phyloP scores from a whole-genome alignment of 192 early-diverging fungal species.

The Podila epigama region DNA sequence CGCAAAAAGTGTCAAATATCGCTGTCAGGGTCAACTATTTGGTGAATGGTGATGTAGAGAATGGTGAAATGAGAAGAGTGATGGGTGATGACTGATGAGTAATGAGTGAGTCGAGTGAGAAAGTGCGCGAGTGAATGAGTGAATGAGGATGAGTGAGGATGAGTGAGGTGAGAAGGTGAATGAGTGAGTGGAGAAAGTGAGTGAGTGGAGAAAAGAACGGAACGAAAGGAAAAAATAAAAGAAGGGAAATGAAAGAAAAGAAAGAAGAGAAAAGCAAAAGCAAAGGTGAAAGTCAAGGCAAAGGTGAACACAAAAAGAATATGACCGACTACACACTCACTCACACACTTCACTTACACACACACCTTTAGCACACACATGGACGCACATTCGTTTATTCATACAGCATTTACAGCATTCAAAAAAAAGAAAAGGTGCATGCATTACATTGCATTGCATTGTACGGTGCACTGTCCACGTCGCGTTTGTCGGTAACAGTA shows the following conservation, averaged over 20 bases:
- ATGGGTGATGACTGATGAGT: too few species aligned
- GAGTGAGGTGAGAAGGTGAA: not conserved
- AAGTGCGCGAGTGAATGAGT: not conserved
- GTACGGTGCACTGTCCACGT: too few species aligned
- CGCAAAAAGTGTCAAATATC: too few species aligned
- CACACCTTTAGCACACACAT: too few species aligned
- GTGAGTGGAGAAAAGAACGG: not conserved
- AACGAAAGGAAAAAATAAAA: not conserved
- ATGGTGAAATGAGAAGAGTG: not conserved
- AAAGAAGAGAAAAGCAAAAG: not conserved
- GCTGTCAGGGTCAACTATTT: too few species aligned
- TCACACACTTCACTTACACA: too few species aligned
- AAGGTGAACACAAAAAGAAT: constrained; percentile 3
- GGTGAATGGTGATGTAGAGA: too few species aligned
- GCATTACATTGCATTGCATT: too few species aligned
- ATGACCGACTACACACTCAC: not conserved
- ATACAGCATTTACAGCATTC: too few species aligned
- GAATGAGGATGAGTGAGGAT: not conserved
- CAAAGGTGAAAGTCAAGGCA: not conserved
- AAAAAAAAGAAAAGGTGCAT: too few species aligned
- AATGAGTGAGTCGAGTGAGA: not conserved
- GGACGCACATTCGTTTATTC: too few species aligned
- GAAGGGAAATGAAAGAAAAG: not conserved
- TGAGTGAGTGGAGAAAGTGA: not conserved
- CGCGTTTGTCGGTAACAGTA: too few species aligned